Evolutionary conservation across 352 stramenopile genomes (phyloP), one percentile per base, ranked within the genome.

Genomic region (Pythium utonaiense): DNA sequence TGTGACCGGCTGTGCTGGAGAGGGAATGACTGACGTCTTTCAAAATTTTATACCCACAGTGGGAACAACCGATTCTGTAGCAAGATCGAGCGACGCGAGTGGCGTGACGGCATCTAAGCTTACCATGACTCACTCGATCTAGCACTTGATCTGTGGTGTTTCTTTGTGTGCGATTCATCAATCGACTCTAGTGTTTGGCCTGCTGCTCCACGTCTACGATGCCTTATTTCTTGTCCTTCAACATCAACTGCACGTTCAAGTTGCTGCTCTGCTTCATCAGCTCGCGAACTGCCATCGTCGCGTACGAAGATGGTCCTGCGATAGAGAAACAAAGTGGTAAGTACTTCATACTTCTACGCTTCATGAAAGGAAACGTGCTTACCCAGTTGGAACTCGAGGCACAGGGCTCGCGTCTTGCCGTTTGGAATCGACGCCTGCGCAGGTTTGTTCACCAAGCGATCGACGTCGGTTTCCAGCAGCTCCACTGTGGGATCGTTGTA

Each of bases 221-320:
- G n/a, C 27, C 25, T 19, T 34, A 33, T 19, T 28, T 28, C 44
- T 57, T 68, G n/a, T 84, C 57, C 34, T 79, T 80, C 25, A 88
- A 59, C 58, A 78, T 69, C 40, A 88, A 67, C 60, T 89, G 79
- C 17, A 86, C 80, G 38, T 86, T 68, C 27, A 90, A 66, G 59
- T 82, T 97, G 70, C 67, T 98, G 68, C 70, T 96, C 69, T 88
- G 84, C 71, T 98, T 98, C 64, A 97, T 96, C 12, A 99, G 70
- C 69, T 99, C 96, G 55, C 96, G 83, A 45, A 99, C 74, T 8
- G 91, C 92, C 81, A 98, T 97, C 7, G 96, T 99, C 6, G 96
- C 96, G 78, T 99, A 98, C 30, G 92, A 88, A 6, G 91, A 97
- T 24, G 93, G 69, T 54, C 78, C 80, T 83, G 48, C 14, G 25